phyloP scores from a whole-genome alignment of 2,329 filamentous ascomycete genomes.

The Curvularia sp. region DNA sequence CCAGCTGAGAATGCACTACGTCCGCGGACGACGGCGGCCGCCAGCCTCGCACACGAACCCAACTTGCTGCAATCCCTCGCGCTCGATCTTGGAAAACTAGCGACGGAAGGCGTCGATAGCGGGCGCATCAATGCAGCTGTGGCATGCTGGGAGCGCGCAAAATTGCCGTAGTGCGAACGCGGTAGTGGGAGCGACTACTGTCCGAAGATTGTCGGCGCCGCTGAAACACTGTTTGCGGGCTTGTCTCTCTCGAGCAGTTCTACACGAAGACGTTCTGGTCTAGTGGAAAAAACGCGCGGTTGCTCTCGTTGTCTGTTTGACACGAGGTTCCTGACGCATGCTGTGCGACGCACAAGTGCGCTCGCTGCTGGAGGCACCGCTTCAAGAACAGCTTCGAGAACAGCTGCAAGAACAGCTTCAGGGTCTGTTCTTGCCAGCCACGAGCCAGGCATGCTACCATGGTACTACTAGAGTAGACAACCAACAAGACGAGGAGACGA shows the following conservation, averaged over 20 bases:
- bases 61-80: no score
- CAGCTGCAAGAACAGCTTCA: not conserved
- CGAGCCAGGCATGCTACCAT: not conserved
- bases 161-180: constrained; percentile 13
- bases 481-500: not conserved
- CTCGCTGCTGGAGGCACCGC: no score
- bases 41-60: not conserved
- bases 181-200: constrained; percentile 2
- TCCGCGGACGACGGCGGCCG: not conserved
- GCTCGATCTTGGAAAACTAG: not conserved
- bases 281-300: not conserved
- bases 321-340: no score
- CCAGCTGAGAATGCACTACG: not conserved
- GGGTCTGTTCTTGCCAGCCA: not conserved
- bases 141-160: not conserved
- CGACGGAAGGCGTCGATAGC: constrained; percentile 9
- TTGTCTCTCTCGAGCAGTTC: not conserved
- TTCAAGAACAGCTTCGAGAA: no score
- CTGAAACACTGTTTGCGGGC: constrained; percentile 1
- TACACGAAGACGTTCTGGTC: not conserved
- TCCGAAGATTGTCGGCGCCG: constrained; percentile 11
- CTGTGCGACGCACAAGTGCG: no score
- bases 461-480: no score
- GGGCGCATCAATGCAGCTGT: not conserved
- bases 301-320: not conserved